Percentiles rank a stretch among this genome's conserved stretches.
These are phyloP conservation scores for Aureobasidium musti DNA, from an alignment of 2,329 filamentous ascomycete genomes.

Conservation along the genomic window DNA sequence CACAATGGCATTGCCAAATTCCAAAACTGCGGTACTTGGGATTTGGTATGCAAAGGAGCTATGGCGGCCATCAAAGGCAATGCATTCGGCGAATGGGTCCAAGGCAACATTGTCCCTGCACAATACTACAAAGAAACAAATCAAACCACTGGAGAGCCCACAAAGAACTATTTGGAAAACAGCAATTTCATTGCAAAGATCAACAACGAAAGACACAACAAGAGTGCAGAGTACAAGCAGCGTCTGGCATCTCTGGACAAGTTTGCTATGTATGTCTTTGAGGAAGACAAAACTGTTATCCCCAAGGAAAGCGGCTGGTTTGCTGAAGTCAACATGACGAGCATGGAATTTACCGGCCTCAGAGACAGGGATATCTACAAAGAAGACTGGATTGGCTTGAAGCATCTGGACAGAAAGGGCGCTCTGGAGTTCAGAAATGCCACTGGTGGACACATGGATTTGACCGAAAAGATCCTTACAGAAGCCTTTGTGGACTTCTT, in stretches of 20 bases:
- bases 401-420: conserved; percentile 73
- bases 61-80: conserved; percentile 76
- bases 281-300: conserved; percentile 79
- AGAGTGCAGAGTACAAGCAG: conserved; percentile 72
- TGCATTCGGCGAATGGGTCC: conserved; percentile 77
- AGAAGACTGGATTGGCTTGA: conserved; percentile 92
- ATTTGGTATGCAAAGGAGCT: conserved; percentile 79
- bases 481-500: conserved; percentile 68
- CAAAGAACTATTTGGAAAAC: conserved; percentile 69
- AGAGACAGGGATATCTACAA: conserved; percentile 72
- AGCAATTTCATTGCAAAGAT: conserved; percentile 93
- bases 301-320: conserved; percentile 94
- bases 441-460: conserved; percentile 76
- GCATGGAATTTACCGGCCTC: conserved; percentile 63
- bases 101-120: conserved; percentile 79
- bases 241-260: conserved; percentile 70
- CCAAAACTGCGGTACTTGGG: conserved; percentile 66
- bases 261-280: conserved; percentile 88
- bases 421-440: conserved; percentile 73
- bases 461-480: conserved; percentile 66
- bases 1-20: conserved; percentile 92
- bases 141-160: conserved; percentile 56
- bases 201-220: conserved; percentile 82
- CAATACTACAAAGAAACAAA: conserved; percentile 84
- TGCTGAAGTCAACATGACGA: conserved; percentile 74